Evolutionary conservation across 2,329 filamentous ascomycete species (phyloP), one percentile per base, ranked within the genome.

Genomic region (Calonectria naviculata): DNA sequence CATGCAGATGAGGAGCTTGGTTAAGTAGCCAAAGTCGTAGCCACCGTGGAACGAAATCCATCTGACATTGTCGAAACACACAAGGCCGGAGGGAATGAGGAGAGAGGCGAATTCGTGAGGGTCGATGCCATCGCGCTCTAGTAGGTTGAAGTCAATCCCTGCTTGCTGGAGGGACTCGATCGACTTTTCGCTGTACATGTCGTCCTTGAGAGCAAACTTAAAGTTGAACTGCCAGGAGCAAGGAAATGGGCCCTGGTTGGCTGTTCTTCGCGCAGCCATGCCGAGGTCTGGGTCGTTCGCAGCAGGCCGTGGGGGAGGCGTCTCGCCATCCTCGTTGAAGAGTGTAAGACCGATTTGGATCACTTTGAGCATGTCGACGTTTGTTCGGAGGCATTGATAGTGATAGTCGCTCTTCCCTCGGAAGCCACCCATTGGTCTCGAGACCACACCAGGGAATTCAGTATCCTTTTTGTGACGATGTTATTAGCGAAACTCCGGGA

Each of bases 181-280:
- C 19, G 95, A 98, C 69, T 95, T 93, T 81, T 98, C 93, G 74
- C 97, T 97, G 85, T 97, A 98, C 97, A 99, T 99, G 84, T 99
- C 97, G 44, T 96, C 92, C 76, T 97, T 94, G 12, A 98, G 88
- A 1, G 95, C 97, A 83, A 98, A 99, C 78, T 95, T 93, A 85
- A 99, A 99, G 87, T 99, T 98, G 89, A 99, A 99, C 78, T 98
- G 96, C 97, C 97, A 99, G 21, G 96, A 97, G 81, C 94, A 97
- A 19, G 94, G 96, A 70, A 95, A 92, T 60, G 90, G 88, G 21
- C 81, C 83, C 71, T 83, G 86, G 61, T 75, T 82, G 24, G 81
- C 83, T 28, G 83, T 82, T 72, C 85, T 83, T 73, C 85, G 82
- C 38, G 79, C 81, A 21, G 80, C 83, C 36, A 80, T 78, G 5